Evolutionary conservation across 2,329 filamentous ascomycete genomes (phyloP).

Genomic region (Lachnellula occidentalis): DNA sequence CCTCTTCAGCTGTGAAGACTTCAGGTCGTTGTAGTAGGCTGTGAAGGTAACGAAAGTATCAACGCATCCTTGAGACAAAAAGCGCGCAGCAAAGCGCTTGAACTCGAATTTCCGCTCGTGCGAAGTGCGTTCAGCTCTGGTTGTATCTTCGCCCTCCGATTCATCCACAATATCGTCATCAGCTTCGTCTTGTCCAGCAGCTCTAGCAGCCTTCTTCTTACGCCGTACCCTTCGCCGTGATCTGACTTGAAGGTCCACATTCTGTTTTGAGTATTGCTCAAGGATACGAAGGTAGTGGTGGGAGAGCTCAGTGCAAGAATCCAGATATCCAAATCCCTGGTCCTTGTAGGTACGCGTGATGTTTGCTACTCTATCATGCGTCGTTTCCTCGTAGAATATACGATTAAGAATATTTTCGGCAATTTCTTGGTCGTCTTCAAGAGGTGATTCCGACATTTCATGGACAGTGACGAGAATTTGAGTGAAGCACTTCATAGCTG

Average conservation of each 20-base stretch:
- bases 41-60: conserved; percentile 83
- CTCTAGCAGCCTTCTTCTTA: conserved; percentile 62
- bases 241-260: conserved; percentile 86
- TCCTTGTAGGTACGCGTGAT: conserved; percentile 85
- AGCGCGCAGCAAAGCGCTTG: conserved; percentile 71
- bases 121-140: conserved; percentile 62
- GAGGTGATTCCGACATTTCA: conserved; percentile 77
- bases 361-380: conserved; percentile 78
- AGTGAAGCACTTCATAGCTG: conserved; percentile 89
- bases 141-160: conserved; percentile 71
- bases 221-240: conserved; percentile 68
- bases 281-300: conserved; percentile 90
- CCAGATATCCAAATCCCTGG: conserved; percentile 88
- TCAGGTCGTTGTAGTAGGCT: conserved; percentile 74
- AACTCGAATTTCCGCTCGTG: conserved; percentile 95
- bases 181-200: conserved; percentile 36
- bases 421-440: conserved; percentile 95
- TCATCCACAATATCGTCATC: conserved; percentile 52
- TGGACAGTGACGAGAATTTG: conserved; percentile 90
- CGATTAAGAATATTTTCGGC: conserved; percentile 94
- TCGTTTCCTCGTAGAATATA: conserved; percentile 97
- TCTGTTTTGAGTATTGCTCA: conserved; percentile 91
- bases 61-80: conserved; percentile 77
- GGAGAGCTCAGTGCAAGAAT: conserved; percentile 82
- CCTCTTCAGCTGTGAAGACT: conserved; percentile 76